phyloP scores from a whole-genome alignment of 1,284 basidiomycete genomes.

The Entoloma clypeatum region DNA sequence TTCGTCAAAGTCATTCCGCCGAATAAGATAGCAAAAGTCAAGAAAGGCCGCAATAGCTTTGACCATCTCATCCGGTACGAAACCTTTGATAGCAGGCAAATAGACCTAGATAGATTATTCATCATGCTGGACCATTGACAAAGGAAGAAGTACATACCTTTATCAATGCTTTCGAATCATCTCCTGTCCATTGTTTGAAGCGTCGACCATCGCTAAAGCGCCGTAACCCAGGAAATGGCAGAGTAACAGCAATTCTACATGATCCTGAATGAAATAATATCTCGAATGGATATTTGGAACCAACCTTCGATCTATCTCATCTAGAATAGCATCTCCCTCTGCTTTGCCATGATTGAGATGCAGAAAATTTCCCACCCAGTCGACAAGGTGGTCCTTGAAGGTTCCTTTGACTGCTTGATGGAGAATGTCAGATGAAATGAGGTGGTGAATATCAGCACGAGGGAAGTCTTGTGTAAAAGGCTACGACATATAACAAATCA shows the following conservation, averaged over 20 bases:
- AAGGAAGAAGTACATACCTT: slow-evolving; percentile 20
- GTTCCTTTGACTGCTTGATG: too few relatives aligned
- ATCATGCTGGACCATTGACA: too few relatives aligned
- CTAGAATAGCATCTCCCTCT: slow-evolving; percentile 12
- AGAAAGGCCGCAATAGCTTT: slow-evolving; percentile 23
- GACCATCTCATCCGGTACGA: slow-evolving; percentile 22
- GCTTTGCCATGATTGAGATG: background rate
- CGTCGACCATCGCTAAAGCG: slow-evolving; percentile 21
- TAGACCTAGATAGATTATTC: too few relatives aligned
- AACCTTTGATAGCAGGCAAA: slow-evolving; percentile 23
- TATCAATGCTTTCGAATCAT: slow-evolving; percentile 28
- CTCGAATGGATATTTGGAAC: slow-evolving; percentile 1
- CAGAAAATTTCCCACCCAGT: slow-evolving; percentile 3
- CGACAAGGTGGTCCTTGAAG: slow-evolving; percentile 32
- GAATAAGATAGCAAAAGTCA: slow-evolving; percentile 32
- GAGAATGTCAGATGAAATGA: slow-evolving; percentile 27
- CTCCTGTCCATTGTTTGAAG: slow-evolving; percentile 29
- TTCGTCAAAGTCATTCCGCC: slow-evolving; percentile 18
- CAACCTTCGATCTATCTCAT: slow-evolving; percentile 22
- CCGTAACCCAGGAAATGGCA: slow-evolving; percentile 19
- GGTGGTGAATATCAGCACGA: slow-evolving; percentile 25
- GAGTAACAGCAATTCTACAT: slow-evolving; percentile 21
- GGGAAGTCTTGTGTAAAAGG: slow-evolving; percentile 27
- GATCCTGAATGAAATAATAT: background rate
- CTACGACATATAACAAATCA: slow-evolving; percentile 16